phyloP scores from a whole-genome alignment of 306 rosid species.

The Prunus kanzakura region DNA sequence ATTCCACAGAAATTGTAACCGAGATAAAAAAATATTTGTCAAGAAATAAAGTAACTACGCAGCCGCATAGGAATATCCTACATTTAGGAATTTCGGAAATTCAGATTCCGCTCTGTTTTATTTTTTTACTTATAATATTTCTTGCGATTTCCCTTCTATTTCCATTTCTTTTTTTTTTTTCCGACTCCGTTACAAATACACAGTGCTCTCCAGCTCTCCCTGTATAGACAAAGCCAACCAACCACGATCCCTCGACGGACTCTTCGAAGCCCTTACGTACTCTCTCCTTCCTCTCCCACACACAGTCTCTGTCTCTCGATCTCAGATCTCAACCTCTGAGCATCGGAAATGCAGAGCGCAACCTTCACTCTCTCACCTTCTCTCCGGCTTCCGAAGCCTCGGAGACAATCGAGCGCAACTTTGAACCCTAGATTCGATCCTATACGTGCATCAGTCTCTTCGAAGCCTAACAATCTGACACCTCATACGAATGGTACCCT shows the following conservation, averaged over 20 bases:
- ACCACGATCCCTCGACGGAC: constrained; percentile 36
- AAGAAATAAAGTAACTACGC: neutral
- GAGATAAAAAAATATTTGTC: neutral
- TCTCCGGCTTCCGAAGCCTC: constrained; percentile 23
- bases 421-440: constrained; percentile 24
- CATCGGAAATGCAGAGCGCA: constrained; percentile 57
- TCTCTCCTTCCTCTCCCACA: neutral
- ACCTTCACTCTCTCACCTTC: constrained; percentile 40
- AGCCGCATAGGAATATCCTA: constrained; percentile 24
- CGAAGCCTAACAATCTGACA: constrained; percentile 20
- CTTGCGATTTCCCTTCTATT: neutral
- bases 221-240: constrained; percentile 7
- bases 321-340: constrained; percentile 17
- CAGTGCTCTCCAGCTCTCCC: neutral
- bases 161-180: neutral
- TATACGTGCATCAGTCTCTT: constrained; percentile 21
- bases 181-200: neutral
- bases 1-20: neutral
- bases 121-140: neutral
- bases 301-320: neutral
- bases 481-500: constrained; percentile 25
- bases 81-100: neutral
- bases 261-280: constrained; percentile 25
- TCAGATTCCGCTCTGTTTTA: neutral
- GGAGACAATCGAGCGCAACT: constrained; percentile 6